Evolutionary conservation across 2,329 filamentous ascomycete genomes (phyloP).

Genomic region (Colletotrichum caudatum): DNA sequence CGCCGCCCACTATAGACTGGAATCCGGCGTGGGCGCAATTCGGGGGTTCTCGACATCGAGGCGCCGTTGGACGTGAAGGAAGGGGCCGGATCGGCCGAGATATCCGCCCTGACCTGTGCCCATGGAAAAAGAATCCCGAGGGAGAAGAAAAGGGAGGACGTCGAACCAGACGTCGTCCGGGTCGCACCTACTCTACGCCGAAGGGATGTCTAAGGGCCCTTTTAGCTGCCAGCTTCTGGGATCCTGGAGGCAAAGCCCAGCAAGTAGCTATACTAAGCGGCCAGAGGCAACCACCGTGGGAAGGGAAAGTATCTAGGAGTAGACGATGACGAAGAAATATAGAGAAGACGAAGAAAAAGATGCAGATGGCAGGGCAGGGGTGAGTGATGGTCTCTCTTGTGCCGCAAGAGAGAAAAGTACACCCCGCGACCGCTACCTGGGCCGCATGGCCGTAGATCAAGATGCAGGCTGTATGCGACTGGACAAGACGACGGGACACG

Average conservation of each 20-base stretch:
- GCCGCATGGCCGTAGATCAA: constrained; percentile 34
- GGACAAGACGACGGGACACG: constrained; percentile 17
- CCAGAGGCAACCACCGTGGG: constrained; percentile 12
- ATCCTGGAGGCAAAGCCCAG: background rate
- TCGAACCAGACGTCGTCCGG: constrained; percentile 7
- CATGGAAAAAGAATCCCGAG: constrained; percentile 36
- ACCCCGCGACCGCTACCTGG: constrained; percentile 37
- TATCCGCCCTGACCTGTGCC: constrained; percentile 17
- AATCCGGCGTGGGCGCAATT: constrained; percentile 34
- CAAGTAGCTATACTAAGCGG: constrained; percentile 23
- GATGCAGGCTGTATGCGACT: constrained; percentile 29
- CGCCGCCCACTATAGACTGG: constrained; percentile 7
- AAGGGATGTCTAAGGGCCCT: constrained; percentile 32
- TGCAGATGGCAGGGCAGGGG: constrained; percentile 29
- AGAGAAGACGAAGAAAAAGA: constrained; percentile 1
- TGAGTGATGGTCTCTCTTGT: constrained; percentile 7
- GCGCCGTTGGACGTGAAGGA: constrained; percentile 38
- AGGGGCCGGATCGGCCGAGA: constrained; percentile 32
- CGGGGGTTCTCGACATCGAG: constrained; percentile 28
- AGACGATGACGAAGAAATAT: constrained; percentile 7
- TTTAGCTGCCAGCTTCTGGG: constrained; percentile 19
- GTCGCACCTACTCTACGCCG: constrained; percentile 8
- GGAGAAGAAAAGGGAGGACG: constrained; percentile 38
- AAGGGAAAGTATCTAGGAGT: constrained; percentile 22
- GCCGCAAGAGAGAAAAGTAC: constrained; percentile 35